A percentile compares a stretch with the other conserved stretches of the same genome.
Conservation (phyloP, 768 basidiomycete species). For the Podaxis carcinomalis region DNA sequence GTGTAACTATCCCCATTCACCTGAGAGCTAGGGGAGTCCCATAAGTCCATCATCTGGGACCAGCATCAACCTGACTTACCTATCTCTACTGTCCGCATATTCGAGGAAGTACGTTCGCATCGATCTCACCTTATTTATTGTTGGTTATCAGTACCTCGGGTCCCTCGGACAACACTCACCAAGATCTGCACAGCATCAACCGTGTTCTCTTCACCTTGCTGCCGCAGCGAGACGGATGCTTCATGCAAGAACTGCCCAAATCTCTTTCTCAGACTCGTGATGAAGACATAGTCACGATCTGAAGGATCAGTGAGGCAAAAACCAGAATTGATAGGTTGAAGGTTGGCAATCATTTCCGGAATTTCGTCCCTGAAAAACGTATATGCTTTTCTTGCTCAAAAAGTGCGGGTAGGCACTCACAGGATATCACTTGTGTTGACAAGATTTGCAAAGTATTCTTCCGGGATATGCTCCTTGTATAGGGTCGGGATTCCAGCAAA, state of each 20-base stretch:
- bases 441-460: constrained; percentile 41
- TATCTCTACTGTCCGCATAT: constrained; percentile 69
- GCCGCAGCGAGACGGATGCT: constrained; percentile 61
- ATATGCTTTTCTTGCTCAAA: neutral
- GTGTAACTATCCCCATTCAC: constrained; percentile 54
- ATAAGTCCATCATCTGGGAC: neutral
- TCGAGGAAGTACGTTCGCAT: constrained; percentile 71
- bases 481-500: constrained; percentile 73
- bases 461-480: constrained; percentile 45
- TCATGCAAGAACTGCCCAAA: constrained; percentile 69
- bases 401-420: constrained; percentile 32
- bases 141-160: neutral
- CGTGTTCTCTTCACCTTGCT: constrained; percentile 76
- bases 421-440: constrained; percentile 60
- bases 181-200: constrained; percentile 77
- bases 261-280: constrained; percentile 49
- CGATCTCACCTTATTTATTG: constrained; percentile 47
- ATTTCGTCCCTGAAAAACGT: constrained; percentile 48
- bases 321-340: constrained; percentile 58
- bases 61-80: constrained; percentile 16
- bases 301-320: constrained; percentile 62
- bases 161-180: constrained; percentile 31
- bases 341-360: constrained; percentile 70
- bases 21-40: constrained; percentile 37
- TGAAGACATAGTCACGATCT: constrained; percentile 64